phyloP scores from a whole-genome alignment of 768 basidiomycete genomes.

The Suillus subaureus region DNA sequence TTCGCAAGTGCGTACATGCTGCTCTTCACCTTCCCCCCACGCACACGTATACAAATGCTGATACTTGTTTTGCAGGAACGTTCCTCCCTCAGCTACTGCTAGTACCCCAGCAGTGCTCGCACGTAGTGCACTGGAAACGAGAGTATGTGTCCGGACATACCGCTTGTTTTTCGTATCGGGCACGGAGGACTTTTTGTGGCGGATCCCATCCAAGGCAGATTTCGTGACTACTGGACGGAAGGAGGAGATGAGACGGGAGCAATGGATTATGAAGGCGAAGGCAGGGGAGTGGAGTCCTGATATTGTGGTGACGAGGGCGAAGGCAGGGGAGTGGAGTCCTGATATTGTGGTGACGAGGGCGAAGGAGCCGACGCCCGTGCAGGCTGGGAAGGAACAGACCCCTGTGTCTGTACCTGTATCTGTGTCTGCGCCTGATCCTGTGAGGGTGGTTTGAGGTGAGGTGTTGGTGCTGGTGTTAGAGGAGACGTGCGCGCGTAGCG shows the following conservation, averaged over 20 bases:
- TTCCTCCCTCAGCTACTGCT: conserved; percentile 19
- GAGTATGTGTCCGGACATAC: conserved; percentile 83
- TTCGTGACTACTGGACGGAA: conserved; percentile 27
- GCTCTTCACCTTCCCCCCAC: background rate
- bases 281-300: conserved; percentile 2
- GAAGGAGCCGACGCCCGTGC: background rate
- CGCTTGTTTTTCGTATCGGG: conserved; percentile 76
- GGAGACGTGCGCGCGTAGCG: background rate
- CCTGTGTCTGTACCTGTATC: background rate
- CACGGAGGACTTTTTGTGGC: conserved; percentile 67
- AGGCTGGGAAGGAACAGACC: background rate
- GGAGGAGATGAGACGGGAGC: conserved; percentile 19
- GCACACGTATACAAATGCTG: conserved; percentile 33
- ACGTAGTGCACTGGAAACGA: conserved; percentile 72
- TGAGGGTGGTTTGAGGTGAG: background rate
- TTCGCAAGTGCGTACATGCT: conserved; percentile 54
- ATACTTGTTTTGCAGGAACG: conserved; percentile 26
- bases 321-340: background rate
- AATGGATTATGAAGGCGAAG: conserved; percentile 27
- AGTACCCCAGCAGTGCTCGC: conserved; percentile 48
- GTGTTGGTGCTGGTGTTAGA: background rate
- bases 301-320: background rate
- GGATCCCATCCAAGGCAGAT: conserved; percentile 44
- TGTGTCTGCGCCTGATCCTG: background rate
- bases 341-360: background rate